These are phyloP conservation scores for Cladosporium sphaerospermum DNA, from an alignment of 2,329 filamentous ascomycete genomes.

Conservation along the genomic window DNA sequence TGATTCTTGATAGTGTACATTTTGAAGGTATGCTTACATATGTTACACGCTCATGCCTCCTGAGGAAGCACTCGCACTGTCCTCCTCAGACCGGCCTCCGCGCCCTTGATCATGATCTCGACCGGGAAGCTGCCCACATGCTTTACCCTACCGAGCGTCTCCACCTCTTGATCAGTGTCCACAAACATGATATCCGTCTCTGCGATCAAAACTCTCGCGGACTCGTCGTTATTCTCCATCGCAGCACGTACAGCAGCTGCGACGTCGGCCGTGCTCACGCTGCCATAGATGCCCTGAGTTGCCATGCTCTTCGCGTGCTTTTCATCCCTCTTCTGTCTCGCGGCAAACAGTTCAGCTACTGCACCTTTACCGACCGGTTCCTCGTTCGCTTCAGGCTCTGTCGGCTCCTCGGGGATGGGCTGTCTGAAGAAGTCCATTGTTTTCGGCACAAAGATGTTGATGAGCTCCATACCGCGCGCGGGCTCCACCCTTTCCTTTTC, in stretches of 20 bases:
- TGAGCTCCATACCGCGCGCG: constrained; percentile 39
- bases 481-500: constrained; percentile 32
- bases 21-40: constrained; percentile 7
- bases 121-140: constrained; percentile 47
- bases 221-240: constrained; percentile 47
- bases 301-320: constrained; percentile 14
- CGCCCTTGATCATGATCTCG: constrained; percentile 46
- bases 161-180: constrained; percentile 31
- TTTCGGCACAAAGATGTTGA: constrained; percentile 43
- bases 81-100: constrained; percentile 36
- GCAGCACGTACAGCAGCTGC: constrained; percentile 42
- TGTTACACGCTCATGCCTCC: constrained; percentile 16
- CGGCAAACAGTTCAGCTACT: constrained; percentile 27
- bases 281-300: constrained; percentile 44
- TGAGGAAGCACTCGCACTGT: constrained; percentile 38
- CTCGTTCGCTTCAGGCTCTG: constrained; percentile 7
- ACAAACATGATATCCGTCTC: constrained; percentile 48
- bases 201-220: constrained; percentile 42
- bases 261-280: constrained; percentile 50
- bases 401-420: constrained; percentile 30
- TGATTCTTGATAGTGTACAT: constrained; percentile 1
- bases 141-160: constrained; percentile 41
- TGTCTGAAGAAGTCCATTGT: constrained; percentile 44
- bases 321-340: constrained; percentile 15
- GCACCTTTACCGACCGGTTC: constrained; percentile 15